Evolutionary conservation across 441 rosid genomes (phyloP), one percentile per base, ranked within the genome.

Genomic region (Rhodomyrtus psidioides): DNA sequence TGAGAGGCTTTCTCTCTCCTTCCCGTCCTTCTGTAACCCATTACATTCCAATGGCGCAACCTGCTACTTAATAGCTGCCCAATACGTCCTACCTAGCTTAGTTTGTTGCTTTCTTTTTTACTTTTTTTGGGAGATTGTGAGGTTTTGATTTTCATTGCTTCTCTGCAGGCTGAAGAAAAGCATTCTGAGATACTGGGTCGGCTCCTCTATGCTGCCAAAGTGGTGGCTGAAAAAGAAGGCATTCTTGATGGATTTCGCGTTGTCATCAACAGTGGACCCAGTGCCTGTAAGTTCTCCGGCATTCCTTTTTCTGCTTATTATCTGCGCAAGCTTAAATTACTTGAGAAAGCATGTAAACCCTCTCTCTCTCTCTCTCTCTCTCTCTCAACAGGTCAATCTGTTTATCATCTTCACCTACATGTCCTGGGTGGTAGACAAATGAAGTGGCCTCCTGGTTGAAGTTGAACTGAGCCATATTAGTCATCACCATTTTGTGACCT

Each of bases 361-460:
- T 87, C 46, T 82, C n/a, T 46, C 51, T 82, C 19, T 85, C 58
- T 19, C 44, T 42, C 21, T 49, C 46, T 27, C 30, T 62, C n/a
- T 84, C 53, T 55, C 42, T 74, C 70, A 34, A 39, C 91, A 95
- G 99, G 98, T 87, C 97, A 97, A 95, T 96, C 98, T 84, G 98
- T 96, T 85, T 94, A 94, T 91, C 98, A 96, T 91, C 95, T 97
- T 83, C 99, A 96, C 89, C 89, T 97, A 89, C 99, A 96, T 54
- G 93, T 95, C 82, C 89, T 96, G n/a, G 98, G 98, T 2, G 98
- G 99, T 53, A 90, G 98, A 84, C 95, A 94, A 90, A 88, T 96
- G 97, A 94, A 94, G 88, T 96, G 98, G 99, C 98, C 99, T 15
- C 96, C 99, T 26, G 98, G 98, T 93, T 96, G 90, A 92, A 82